Evolutionary conservation across 306 rosid species (phyloP), one percentile per base, ranked within the genome.

Genomic region (Prinsepia uniflora): DNA sequence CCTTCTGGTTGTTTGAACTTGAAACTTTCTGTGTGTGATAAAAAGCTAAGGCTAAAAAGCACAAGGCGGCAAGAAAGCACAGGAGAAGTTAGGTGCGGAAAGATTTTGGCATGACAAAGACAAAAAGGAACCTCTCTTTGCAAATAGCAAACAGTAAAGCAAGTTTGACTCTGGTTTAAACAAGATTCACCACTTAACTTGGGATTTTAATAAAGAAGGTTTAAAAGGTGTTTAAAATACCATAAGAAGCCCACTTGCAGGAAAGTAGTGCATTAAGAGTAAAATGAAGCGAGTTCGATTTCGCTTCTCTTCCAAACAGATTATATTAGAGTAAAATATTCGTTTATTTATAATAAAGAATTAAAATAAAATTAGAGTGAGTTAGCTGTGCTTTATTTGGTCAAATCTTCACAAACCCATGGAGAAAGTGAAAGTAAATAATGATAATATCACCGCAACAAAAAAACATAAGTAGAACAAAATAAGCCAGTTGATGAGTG

Each of bases 81-180:
- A 17, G 36, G 36, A 49, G 8, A 52, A 8, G 30, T 11, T 30
- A 41, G 46, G 62, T 17, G 36, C 46, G 50, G 56, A 3, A 48
- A 47, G 72, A 77, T 48, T 47, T 73, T 14, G 63, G 50, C 53
- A 19, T 57, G 70, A 65, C 66, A 52, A 67, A 67, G 69, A 79
- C 73, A 67, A 65, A 70, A 46, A 58, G 39, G 53, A 72, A 61
- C 71, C 63, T 52, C 67, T 73, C 65, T 57, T 15, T 22, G n/a
- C 64, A 7, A 52, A 52, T 55, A 0, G n/a, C n/a, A 50, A 50
- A 13, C 5, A 8, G 30, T 40, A 68, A 43, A 43, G 71, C 19
- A 7, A 72, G 77, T 72, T 75, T 78, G 79, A 73, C 82, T 56
- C 34, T n/a, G 76, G 63, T 41, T 30, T 50, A 46, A 58, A 56